Conservation (phyloP, 352 stramenopile species). For the Globisporangium cylindrosporum region DNA sequence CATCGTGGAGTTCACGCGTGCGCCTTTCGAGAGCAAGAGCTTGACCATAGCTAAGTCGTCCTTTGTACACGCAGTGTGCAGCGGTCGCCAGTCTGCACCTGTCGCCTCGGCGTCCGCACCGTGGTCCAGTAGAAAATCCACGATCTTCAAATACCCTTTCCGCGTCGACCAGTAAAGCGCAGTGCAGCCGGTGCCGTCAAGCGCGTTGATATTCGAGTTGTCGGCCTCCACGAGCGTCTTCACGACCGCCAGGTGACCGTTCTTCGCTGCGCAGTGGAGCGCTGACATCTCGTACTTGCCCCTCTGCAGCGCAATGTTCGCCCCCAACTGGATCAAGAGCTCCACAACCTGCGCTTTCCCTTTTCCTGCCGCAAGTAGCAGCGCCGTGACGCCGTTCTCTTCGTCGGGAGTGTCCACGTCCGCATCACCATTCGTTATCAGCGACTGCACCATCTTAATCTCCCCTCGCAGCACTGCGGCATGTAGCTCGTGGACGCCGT, state of each 20-base stretch:
- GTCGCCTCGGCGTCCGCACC: conserved; percentile 15
- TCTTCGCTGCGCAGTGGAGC: conserved; percentile 18
- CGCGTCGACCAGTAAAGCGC: conserved; percentile 18
- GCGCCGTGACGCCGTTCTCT: conserved; percentile 14
- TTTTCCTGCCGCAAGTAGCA: conserved; percentile 19
- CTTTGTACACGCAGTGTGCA: conserved; percentile 17
- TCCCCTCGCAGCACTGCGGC: conserved; percentile 14
- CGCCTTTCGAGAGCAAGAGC: conserved; percentile 16
- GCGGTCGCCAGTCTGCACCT: conserved; percentile 13
- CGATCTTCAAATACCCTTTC: conserved; percentile 13
- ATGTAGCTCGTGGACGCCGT: conserved; percentile 10
- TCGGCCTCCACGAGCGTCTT: conserved; percentile 4
- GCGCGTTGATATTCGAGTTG: conserved; percentile 2
- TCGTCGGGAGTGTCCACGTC: conserved; percentile 15
- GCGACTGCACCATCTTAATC: conserved; percentile 7
- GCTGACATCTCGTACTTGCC: conserved; percentile 14
- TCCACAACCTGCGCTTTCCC: conserved; percentile 14
- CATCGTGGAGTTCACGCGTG: conserved; percentile 15
- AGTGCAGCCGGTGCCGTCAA: conserved; percentile 17
- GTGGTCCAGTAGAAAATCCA: conserved; percentile 13
- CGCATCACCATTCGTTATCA: conserved; percentile 9
- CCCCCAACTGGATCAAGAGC: conserved; percentile 13
- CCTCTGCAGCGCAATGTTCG: conserved; percentile 6
- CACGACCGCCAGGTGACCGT: conserved; percentile 3
- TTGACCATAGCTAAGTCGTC: conserved; percentile 19